Percentiles rank a stretch among this genome's conserved stretches.
Conservation (phyloP, 768 basidiomycete genomes). For the Auriscalpium vulgare region DNA sequence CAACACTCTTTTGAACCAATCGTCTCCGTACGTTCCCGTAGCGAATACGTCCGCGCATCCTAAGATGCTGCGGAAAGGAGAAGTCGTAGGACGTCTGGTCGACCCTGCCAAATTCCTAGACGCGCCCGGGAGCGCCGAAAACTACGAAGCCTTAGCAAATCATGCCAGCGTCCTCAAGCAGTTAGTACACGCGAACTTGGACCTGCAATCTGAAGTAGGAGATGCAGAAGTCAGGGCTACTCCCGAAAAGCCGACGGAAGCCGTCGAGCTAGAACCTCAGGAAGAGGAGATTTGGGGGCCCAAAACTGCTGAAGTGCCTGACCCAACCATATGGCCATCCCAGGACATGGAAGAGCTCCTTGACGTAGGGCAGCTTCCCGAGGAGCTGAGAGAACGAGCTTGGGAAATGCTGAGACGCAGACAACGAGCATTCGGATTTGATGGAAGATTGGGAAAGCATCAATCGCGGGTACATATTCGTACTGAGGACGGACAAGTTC, state of each 20-base stretch:
- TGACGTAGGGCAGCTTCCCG: not conserved
- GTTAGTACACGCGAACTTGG: not conserved
- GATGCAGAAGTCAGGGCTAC: not conserved
- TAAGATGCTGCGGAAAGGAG: not conserved
- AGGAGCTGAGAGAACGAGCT: conserved; percentile 2
- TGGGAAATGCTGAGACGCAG: not conserved
- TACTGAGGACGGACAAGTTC: not conserved
- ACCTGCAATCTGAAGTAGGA: not conserved
- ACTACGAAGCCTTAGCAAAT: not conserved
- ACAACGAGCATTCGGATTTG: conserved; percentile 17
- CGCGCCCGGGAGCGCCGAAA: not conserved
- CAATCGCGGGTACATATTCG: not conserved
- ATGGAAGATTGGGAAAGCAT: conserved; percentile 17
- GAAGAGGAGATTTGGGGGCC: conserved; percentile 23
- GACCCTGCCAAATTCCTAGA: not conserved
- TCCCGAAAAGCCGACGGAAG: not conserved
- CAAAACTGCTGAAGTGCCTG: conserved; percentile 20
- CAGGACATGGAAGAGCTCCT: not conserved
- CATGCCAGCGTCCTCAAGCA: not conserved
- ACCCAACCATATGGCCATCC: conserved; percentile 8
- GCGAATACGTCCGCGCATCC: not conserved
- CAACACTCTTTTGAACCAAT: not conserved
- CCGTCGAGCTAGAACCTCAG: not conserved
- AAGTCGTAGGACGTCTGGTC: not conserved
- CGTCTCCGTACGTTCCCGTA: not conserved